Base-by-base conservation (phyloP, 2,329 filamentous ascomycete genomes). In the Grosmannia huntii region DNA sequence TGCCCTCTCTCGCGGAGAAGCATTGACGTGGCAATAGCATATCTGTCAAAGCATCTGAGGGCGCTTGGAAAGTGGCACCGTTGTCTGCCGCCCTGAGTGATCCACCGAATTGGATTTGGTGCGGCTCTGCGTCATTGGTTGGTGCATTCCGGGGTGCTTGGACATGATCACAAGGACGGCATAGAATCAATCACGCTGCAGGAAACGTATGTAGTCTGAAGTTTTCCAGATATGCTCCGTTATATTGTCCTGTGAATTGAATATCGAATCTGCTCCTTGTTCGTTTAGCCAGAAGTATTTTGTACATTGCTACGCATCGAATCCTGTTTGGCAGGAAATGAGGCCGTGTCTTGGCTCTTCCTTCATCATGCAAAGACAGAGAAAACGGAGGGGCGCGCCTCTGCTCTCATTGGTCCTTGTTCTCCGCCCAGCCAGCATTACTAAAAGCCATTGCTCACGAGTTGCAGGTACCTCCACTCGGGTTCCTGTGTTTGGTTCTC, bases 61-160 rank as follows among this genome's bases (percentile, higher is more conserved):
- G 27, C 27, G 27, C 27, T 4, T 28, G 27, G 27, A 28, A n/a
- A 53, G 27, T 31, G 16, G 16, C 25, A 31, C 27, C 50, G 27
- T 12, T 52, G 14, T 55, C 12, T 19, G 11, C n/a, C n/a, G n/a
- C n/a, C n/a, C n/a, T n/a, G n/a, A n/a, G n/a, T n/a, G n/a, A 46
- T 58, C 60, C 60, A 59, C 59, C 50, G 54, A 57, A 62, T 56
- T 59, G 55, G 16, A 55, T 62, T 60, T 53, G 52, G 49, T 41
- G 33, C 33, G 5, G 27, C 19, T 23, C 12, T n/a, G n/a, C 52
- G 5, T 16, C 53, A 44, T 48, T 44, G 53, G 41, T 12, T 12
- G 27, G 12, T 16, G 48, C 48, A 12, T 12, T 41, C 38, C 38
- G 38, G 11, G 16, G 38, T 14, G 38, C 6, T n/a, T n/a, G n/a